A percentile compares a stretch with the other conserved stretches of the same genome.
phyloP scores from a whole-genome alignment of 1,284 basidiomycete genomes.

The Heterobasidion annosum region DNA sequence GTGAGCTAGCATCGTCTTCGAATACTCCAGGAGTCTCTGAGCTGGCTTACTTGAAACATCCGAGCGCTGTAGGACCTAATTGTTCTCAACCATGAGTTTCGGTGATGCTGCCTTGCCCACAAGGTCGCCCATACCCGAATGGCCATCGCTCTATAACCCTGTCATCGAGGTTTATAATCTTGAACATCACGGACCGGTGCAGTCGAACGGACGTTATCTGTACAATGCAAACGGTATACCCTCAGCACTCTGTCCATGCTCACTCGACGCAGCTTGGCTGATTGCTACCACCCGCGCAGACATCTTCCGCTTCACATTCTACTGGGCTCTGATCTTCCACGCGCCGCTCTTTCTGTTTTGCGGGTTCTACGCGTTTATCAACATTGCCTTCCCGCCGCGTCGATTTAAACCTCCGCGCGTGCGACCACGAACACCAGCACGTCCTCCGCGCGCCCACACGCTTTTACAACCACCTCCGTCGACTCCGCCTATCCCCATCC shows the following conservation, averaged over 20 bases:
- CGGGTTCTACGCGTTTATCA: slow-evolving; percentile 64
- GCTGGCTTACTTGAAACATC: too few species aligned
- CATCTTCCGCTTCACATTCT: slow-evolving; percentile 77
- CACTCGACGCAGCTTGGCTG: background rate
- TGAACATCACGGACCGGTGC: slow-evolving; percentile 24
- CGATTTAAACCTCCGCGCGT: slow-evolving; percentile 4
- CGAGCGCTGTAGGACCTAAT: background rate
- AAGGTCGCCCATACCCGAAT: slow-evolving; percentile 14
- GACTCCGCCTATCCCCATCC: slow-evolving; percentile 6
- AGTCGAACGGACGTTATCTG: slow-evolving; percentile 22
- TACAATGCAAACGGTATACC: slow-evolving; percentile 21
- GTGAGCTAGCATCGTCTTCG: too few species aligned
- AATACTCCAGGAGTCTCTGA: too few species aligned
- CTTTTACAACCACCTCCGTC: too few species aligned
- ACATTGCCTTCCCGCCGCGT: slow-evolving; percentile 47
- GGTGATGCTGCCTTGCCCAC: background rate
- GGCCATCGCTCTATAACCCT: slow-evolving; percentile 42
- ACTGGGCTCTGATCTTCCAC: slow-evolving; percentile 77
- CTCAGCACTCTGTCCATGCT: background rate
- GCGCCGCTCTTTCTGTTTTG: slow-evolving; percentile 61
- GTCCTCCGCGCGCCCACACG: background rate
- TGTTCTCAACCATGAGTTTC: background rate
- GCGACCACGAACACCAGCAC: background rate
- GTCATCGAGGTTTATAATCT: slow-evolving; percentile 29
- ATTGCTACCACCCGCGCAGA: slow-evolving; percentile 30